Conservation (phyloP, 2,329 filamentous ascomycete genomes). For the Fonsecaea pedrosoi region DNA sequence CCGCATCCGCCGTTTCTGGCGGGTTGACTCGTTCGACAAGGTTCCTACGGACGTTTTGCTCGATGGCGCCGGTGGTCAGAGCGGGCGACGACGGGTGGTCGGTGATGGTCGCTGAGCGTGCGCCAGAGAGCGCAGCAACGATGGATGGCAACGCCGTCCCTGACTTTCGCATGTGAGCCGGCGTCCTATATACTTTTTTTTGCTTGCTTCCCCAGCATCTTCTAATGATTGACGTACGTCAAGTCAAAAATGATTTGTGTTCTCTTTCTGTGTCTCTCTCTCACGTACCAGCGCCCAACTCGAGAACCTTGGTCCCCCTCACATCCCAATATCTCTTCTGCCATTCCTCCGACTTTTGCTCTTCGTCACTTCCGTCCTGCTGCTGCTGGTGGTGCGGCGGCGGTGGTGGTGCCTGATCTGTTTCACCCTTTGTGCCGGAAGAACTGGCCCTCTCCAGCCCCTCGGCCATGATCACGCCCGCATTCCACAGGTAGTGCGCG, state of each 20-base stretch:
- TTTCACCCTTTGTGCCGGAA: conserved; percentile 1
- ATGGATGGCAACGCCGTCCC: conserved; percentile 53
- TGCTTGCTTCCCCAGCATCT: background rate
- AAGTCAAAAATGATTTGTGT: background rate
- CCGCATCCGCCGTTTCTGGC: background rate
- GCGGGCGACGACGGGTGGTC: conserved; percentile 57
- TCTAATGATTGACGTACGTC: background rate
- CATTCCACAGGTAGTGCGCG: conserved; percentile 67
- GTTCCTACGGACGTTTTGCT: conserved; percentile 34
- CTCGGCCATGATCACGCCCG: conserved; percentile 54
- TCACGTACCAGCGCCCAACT: conserved; percentile 66
- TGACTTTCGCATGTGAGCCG: conserved; percentile 30
- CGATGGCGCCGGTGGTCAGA: conserved; percentile 40
- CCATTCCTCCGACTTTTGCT: conserved; percentile 26
- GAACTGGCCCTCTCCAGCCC: conserved; percentile 47
- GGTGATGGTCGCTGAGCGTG: conserved; percentile 55
- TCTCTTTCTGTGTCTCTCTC: background rate
- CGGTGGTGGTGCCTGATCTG: background rate
- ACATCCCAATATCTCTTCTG: conserved; percentile 50
- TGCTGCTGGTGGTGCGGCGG: conserved; percentile 15
- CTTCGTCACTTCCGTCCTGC: conserved; percentile 24
- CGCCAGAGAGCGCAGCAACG: conserved; percentile 47
- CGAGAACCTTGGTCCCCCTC: conserved; percentile 59
- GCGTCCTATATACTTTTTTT: background rate
- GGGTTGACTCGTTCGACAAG: conserved; percentile 6